Conservation (phyloP, 495 filamentous ascomycete species). For the Apodospora peruviana region DNA sequence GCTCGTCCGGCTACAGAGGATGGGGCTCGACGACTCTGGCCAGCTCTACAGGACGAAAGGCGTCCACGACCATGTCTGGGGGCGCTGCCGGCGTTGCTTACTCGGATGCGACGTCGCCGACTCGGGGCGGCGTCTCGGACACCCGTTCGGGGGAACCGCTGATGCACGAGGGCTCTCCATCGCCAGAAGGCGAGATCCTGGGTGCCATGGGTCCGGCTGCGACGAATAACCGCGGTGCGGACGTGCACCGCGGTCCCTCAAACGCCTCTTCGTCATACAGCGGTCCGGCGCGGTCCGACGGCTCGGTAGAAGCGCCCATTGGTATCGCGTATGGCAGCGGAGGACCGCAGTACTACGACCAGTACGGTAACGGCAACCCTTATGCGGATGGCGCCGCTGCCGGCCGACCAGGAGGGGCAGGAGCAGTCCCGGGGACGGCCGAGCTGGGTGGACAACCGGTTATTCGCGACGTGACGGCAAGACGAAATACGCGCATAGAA, state of each 20-base stretch:
- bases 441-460: conserved; percentile 61
- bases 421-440: neutral
- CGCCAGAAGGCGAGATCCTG: conserved; percentile 63
- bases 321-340: conserved; percentile 40
- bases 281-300: conserved; percentile 72
- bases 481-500: conserved; percentile 90
- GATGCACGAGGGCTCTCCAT: conserved; percentile 48
- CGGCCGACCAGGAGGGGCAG: conserved; percentile 15
- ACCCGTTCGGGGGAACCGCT: conserved; percentile 66
- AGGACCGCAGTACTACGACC: conserved; percentile 44
- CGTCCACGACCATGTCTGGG: conserved; percentile 82
- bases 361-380: conserved; percentile 46
- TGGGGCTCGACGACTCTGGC: conserved; percentile 78
- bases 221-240: conserved; percentile 53
- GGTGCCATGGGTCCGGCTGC: conserved; percentile 69
- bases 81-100: conserved; percentile 58
- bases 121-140: conserved; percentile 64
- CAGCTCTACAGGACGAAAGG: conserved; percentile 71
- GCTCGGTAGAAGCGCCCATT: conserved; percentile 64
- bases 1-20: conserved; percentile 75
- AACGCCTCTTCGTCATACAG: conserved; percentile 98
- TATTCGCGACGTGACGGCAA: conserved; percentile 86
- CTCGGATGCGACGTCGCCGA: conserved; percentile 73
- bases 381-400: conserved; percentile 34
- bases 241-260: conserved; percentile 83